Percentiles rank a stretch among this genome's conserved stretches.
phyloP scores from a whole-genome alignment of 345 rosid genomes.

The Brassica carinata region DNA sequence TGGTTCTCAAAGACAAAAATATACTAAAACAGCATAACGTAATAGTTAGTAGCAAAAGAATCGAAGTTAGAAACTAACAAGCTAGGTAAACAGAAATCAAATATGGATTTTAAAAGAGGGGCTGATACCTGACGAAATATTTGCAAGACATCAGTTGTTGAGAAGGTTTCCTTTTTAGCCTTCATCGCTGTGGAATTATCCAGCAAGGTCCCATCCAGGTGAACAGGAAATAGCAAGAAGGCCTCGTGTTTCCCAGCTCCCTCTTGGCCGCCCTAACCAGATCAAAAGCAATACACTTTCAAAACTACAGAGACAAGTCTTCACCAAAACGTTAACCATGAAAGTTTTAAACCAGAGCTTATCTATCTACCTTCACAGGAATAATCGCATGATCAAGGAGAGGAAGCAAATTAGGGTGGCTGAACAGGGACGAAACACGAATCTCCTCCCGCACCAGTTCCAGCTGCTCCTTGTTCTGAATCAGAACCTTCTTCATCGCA shows the following conservation, averaged over 20 bases:
- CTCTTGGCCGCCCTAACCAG: slow-evolving; percentile 70
- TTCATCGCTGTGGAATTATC: slow-evolving; percentile 82
- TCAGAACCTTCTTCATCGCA: slow-evolving; percentile 96
- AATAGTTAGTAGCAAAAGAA: not conserved
- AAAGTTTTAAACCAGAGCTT: not conserved
- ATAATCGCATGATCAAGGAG: slow-evolving; percentile 96
- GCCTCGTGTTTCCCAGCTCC: slow-evolving; percentile 90
- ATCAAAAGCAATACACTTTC: slow-evolving; percentile 26
- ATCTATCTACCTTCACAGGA: slow-evolving; percentile 73
- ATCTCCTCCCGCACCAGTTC: slow-evolving; percentile 93
- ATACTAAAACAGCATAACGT: not conserved
- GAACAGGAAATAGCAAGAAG: slow-evolving; percentile 94
- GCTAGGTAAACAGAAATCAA: not conserved
- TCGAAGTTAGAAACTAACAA: not conserved
- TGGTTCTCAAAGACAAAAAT: not conserved
- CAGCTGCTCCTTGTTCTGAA: slow-evolving; percentile 85
- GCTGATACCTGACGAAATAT: slow-evolving; percentile 81
- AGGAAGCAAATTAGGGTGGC: slow-evolving; percentile 87
- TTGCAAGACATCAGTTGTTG: slow-evolving; percentile 81
- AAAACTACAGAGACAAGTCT: not conserved
- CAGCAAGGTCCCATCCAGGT: slow-evolving; percentile 90
- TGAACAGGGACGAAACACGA: slow-evolving; percentile 84
- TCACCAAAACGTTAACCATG: not conserved
- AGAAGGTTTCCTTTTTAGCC: slow-evolving; percentile 82
- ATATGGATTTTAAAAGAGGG: not conserved